Evolutionary conservation across 345 rosid genomes (phyloP), one percentile per base, ranked within the genome.

Genomic region (Rhizophora mangle): DNA sequence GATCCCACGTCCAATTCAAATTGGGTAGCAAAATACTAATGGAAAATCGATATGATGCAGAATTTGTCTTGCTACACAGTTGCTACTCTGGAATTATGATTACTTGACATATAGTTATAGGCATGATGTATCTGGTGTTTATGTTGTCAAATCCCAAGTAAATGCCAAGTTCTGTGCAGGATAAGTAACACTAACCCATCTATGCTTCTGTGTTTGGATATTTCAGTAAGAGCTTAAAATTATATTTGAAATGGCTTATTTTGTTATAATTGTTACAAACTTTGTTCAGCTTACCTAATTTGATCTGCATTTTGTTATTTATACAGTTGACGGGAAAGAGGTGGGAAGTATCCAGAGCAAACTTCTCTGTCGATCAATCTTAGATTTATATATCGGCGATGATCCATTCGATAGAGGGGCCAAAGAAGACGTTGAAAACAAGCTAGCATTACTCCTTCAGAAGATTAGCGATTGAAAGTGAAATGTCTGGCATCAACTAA

Each of bases 311-410:
- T n/a, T 47, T 52, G 5, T 13, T 22, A 32, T 49, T 27, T 56
- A 19, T 47, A 55, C 62, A 93, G 98, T 93, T 74, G 94, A 86
- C 62, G 96, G 94, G 43, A 78, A 86, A 67, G 89, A 84, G 78
- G 89, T 83, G 7, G 94, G 98, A 67, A 82, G 86, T 64, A 84
- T 90, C 68, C 81, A 90, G 80, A 93, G 96, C 88, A 83, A 90
- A 74, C 76, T 87, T 75, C 84, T 90, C 19, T 89, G 98, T 72
- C 78, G 61, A 63, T 90, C 97, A 20, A 79, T 91, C 61, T 74
- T 91, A 62, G 98, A 91, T 83, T 74, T 93, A 70, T 89, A 91
- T 72, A 82, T 93, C 0, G 98, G 97, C 13, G 94, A 86, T 43
- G 89, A 91, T 10, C 93, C 97, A 43, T 88, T 89, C 62, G 95